Base-by-base conservation (phyloP, 2,329 filamentous ascomycete genomes). In the Colletotrichum sp. region DNA sequence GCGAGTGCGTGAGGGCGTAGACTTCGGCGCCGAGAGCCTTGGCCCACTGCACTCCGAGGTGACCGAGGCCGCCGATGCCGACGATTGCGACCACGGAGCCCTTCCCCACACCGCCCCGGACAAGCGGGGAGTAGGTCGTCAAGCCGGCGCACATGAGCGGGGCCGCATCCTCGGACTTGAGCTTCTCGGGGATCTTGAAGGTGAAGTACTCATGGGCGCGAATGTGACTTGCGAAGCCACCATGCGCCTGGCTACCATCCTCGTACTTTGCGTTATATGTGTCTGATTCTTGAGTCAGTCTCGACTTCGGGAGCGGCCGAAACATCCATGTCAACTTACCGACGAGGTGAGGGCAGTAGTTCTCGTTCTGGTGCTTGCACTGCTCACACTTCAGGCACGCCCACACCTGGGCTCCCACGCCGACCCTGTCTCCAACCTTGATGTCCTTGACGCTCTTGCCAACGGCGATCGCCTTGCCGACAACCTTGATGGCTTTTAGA, bases 121-220 rank as follows among this genome's bases (percentile, higher is more conserved):
- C 89, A 19, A 97, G 84, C 0, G 95, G 95, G 6, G 90, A 90
- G 82, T 91, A 97, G 0, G 93, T 90, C 0, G 95, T 97, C 69
- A 96, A 89, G 2, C 95, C 95, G 2, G 92, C 95, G 81, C 95
- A 96, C 32, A 96, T 88, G 87, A 97, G 92, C 2, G 95, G 94
- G 2, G 94, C 90, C 0, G 88, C 89, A 2, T 86, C 81, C 36
- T 89, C 87, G 0, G 87, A 87, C 9, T 86, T 83, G 12, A 92
- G 83, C 1, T 81, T 82, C n/a, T 91, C 89, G 0, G 90, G 90
- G 49, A 92, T 90, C 77, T 89, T 89, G 79, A 92, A 89, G 36
- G 87, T 88, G 78, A 95, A 96, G 83, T 89, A 88, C 79, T 89
- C 87, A 75, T 89, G 88, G 0, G 86, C 87, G 30, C 88, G 84